phyloP scores from a whole-genome alignment of 257 asterid species.

The Schizonepeta tenuifolia region DNA sequence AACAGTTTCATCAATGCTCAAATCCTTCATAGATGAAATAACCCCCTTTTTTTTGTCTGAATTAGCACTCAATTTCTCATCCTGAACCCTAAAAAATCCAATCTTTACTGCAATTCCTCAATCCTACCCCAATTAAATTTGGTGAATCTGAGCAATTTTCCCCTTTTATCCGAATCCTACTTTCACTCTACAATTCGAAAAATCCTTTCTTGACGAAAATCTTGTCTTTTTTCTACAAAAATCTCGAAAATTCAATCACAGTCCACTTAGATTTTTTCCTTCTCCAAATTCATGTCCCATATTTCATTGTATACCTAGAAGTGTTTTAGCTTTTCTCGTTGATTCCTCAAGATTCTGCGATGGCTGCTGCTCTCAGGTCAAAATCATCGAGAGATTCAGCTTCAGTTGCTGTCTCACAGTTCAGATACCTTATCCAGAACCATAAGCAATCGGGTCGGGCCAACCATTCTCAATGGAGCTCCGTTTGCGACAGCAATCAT shows the following conservation, averaged over 20 bases:
- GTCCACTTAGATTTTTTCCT: not conserved
- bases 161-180: constrained; percentile 22
- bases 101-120: constrained; percentile 26
- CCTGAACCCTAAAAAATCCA: constrained; percentile 40
- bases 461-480: constrained; percentile 49
- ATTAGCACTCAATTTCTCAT: constrained; percentile 16
- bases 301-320: constrained; percentile 24
- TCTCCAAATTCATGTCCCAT: constrained; percentile 13
- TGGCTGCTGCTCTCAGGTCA: constrained; percentile 91
- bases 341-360: constrained; percentile 44
- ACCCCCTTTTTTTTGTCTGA: not conserved
- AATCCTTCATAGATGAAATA: not conserved
- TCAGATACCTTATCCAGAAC: constrained; percentile 69
- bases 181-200: constrained; percentile 28
- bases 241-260: constrained; percentile 15
- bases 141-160: constrained; percentile 26
- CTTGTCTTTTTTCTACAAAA: constrained; percentile 15
- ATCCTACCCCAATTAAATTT: not conserved
- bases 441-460: constrained; percentile 64
- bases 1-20: not conserved
- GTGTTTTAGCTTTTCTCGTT: constrained; percentile 5
- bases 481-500: constrained; percentile 44
- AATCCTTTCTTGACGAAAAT: constrained; percentile 27
- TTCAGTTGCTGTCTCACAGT: constrained; percentile 67
- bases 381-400: constrained; percentile 74